Conservation (phyloP, 1,139 yeast genomes). For the Candida tetrigidarum region DNA sequence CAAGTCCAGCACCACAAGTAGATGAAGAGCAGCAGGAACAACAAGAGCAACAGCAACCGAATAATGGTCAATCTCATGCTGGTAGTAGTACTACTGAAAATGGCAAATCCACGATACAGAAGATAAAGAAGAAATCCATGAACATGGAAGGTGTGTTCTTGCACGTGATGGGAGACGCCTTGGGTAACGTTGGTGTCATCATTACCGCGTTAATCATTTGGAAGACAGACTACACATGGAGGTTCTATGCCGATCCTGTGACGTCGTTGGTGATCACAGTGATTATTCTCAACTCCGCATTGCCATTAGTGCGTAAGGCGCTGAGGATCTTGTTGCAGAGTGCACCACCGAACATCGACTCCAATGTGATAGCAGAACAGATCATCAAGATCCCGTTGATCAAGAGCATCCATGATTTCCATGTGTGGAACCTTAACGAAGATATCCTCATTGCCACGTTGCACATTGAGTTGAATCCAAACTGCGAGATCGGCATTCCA, state of each 20-base stretch:
- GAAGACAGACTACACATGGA: slow-evolving; percentile 92
- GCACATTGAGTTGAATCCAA: slow-evolving; percentile 74
- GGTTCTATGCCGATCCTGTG: slow-evolving; percentile 81
- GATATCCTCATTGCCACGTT: slow-evolving; percentile 85
- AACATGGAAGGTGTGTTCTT: slow-evolving; percentile 98
- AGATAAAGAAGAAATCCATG: slow-evolving; percentile 58
- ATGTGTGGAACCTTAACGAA: slow-evolving; percentile 95
- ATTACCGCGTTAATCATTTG: slow-evolving; percentile 88
- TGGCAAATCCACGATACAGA: slow-evolving; percentile 4
- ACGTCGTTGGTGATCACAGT: slow-evolving; percentile 84
- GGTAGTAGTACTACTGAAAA: not conserved
- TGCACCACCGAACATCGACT: slow-evolving; percentile 81
- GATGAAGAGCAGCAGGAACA: too few relatives aligned
- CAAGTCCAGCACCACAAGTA: too few relatives aligned
- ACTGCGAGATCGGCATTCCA: slow-evolving; percentile 12
- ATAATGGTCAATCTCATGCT: not conserved
- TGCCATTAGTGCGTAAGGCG: slow-evolving; percentile 87
- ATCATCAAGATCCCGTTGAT: slow-evolving; percentile 73
- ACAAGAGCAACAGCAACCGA: not conserved
- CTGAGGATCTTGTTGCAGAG: slow-evolving; percentile 91
- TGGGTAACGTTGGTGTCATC: slow-evolving; percentile 95
- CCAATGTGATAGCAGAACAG: slow-evolving; percentile 72
- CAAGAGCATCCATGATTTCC: slow-evolving; percentile 89
- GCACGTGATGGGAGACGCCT: slow-evolving; percentile 95
- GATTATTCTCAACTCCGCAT: slow-evolving; percentile 87